Evolutionary conservation across 768 basidiomycete genomes (phyloP).

Genomic region (Tricholomella constricta): DNA sequence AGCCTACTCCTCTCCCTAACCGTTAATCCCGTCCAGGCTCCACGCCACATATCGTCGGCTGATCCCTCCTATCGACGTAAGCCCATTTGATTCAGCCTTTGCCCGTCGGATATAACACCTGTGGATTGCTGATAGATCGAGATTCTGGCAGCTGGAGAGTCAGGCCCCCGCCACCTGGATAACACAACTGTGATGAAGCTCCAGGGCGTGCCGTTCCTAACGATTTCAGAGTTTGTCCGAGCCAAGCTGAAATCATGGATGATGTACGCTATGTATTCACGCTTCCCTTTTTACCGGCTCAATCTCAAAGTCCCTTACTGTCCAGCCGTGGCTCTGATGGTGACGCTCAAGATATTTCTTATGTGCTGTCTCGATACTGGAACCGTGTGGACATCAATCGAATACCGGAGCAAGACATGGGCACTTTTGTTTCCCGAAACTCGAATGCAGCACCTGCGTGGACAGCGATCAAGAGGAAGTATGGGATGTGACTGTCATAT

Average conservation of each 20-base stretch:
- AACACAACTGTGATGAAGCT: conserved; percentile 65
- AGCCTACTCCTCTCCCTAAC: conserved; percentile 5
- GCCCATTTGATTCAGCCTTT: conserved; percentile 21
- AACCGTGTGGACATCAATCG: conserved; percentile 84
- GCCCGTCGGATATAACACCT: conserved; percentile 3
- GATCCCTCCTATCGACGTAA: conserved; percentile 78
- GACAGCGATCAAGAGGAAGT: conserved; percentile 74
- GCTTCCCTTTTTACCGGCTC: conserved; percentile 14
- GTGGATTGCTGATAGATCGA: conserved; percentile 58
- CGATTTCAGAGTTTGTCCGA: conserved; percentile 83
- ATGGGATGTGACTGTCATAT: conserved; percentile 49
- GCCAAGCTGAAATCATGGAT: conserved; percentile 85
- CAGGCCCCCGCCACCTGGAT: conserved; percentile 76
- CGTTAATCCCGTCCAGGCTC: conserved; percentile 45
- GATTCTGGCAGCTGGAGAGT: conserved; percentile 79
- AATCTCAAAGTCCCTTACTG: conserved; percentile 17
- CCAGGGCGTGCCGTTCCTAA: conserved; percentile 76
- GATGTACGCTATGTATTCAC: conserved; percentile 51
- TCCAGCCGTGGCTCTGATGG: conserved; percentile 66
- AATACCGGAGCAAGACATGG: conserved; percentile 85
- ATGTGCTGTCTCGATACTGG: conserved; percentile 74
- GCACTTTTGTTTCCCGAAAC: conserved; percentile 64
- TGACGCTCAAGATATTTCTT: conserved; percentile 79
- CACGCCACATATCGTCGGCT: conserved; percentile 74
- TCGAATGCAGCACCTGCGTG: conserved; percentile 68